These are phyloP conservation scores for Knoxia roxburghii DNA, from an alignment of 257 asterid genomes.

Conservation along the genomic window DNA sequence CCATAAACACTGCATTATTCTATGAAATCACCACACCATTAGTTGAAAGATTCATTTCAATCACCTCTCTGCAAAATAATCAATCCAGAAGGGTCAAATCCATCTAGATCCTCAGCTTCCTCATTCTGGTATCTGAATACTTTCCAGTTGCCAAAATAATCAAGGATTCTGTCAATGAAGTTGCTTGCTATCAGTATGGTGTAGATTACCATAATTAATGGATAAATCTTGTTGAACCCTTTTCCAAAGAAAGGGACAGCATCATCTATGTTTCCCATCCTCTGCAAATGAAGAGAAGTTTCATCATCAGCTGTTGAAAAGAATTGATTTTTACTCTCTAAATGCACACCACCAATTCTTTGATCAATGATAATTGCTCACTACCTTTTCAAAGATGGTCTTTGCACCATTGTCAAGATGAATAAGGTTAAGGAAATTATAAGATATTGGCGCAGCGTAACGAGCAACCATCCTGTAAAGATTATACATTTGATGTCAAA, in stretches of 20 bases:
- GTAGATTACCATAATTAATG: constrained; percentile 70
- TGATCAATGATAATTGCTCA: neutral
- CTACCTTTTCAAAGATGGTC: constrained; percentile 68
- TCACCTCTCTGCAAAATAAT: constrained; percentile 64
- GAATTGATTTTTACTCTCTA: neutral
- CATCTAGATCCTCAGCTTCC: constrained; percentile 59
- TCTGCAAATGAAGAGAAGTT: constrained; percentile 34
- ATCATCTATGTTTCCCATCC: constrained; percentile 84
- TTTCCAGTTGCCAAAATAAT: constrained; percentile 67
- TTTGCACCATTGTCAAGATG: constrained; percentile 42
- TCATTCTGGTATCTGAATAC: constrained; percentile 50
- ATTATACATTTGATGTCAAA: neutral
- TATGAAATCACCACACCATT: neutral
- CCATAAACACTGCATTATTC: neutral
- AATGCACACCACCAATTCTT: neutral
- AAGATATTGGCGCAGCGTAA: constrained; percentile 76
- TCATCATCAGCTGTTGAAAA: neutral
- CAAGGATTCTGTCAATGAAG: constrained; percentile 49
- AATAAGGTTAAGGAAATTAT: constrained; percentile 81
- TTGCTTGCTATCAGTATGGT: constrained; percentile 60
- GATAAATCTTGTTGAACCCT: constrained; percentile 71
- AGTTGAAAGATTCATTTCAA: neutral
- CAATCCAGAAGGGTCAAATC: constrained; percentile 61
- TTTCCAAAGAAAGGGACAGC: constrained; percentile 85
- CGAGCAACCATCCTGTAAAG: constrained; percentile 71